Evolutionary conservation across 2,329 filamentous ascomycete genomes (phyloP).

Genomic region (Bipolaris gigantea): DNA sequence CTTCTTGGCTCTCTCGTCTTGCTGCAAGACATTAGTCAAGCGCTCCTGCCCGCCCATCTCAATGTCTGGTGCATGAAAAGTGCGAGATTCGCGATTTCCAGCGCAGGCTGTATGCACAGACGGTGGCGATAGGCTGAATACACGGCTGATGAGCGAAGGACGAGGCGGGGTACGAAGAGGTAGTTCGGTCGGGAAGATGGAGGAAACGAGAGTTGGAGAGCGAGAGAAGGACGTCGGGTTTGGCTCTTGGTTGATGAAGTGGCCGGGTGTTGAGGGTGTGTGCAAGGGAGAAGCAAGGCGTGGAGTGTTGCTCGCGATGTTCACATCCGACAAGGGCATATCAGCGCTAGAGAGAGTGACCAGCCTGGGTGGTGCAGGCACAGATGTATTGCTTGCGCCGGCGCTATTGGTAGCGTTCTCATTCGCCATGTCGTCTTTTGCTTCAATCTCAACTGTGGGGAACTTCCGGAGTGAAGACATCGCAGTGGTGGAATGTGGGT

Average conservation of each 20-base stretch:
- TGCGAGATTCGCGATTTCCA: background rate
- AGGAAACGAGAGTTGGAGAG: background rate
- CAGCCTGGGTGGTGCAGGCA: background rate
- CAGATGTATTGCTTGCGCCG: background rate
- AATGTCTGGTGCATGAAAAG: background rate
- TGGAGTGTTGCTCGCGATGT: background rate
- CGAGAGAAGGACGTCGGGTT: background rate
- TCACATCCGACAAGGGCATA: background rate
- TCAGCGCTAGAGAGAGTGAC: too few relatives aligned
- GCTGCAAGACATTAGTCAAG: background rate
- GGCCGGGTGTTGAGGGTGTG: background rate
- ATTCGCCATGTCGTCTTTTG: background rate
- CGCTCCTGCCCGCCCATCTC: background rate
- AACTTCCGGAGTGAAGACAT: background rate
- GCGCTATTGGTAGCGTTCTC: background rate
- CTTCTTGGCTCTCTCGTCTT: too few relatives aligned
- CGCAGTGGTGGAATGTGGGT: background rate
- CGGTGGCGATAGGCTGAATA: background rate
- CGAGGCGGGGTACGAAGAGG: background rate
- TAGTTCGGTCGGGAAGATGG: background rate
- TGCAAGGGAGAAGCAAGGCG: background rate
- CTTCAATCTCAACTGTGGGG: background rate
- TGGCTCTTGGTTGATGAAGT: background rate
- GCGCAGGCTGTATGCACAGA: background rate
- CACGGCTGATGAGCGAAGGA: background rate